phyloP scores from a whole-genome alignment of 192 early-diverging fungal species.

The Linnemannia zychae region DNA sequence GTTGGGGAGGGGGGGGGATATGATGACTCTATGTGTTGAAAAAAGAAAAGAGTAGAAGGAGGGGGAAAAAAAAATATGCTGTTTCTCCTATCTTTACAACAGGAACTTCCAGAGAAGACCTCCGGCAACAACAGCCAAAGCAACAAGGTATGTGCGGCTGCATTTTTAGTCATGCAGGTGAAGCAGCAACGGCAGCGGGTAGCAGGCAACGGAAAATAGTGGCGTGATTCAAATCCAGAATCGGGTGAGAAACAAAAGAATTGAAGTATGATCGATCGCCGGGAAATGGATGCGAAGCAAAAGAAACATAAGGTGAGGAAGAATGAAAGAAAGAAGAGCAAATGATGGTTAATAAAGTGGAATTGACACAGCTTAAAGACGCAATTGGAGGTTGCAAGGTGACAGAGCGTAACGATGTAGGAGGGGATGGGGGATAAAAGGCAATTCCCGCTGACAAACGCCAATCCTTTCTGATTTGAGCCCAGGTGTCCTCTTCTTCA shows the following conservation, averaged over 20 bases:
- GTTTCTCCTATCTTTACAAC: conserved; percentile 13
- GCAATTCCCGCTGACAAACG: conserved; percentile 9
- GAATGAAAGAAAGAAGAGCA: conserved; percentile 7
- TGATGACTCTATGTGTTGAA: background rate
- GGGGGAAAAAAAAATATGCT: background rate
- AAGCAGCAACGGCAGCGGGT: background rate
- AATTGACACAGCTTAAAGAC: background rate
- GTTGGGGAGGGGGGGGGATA: background rate
- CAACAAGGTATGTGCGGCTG: conserved; percentile 28
- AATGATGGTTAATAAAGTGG: conserved; percentile 17
- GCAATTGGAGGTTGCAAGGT: background rate
- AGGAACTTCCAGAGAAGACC: conserved; percentile 42
- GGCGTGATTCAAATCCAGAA: conserved; percentile 32
- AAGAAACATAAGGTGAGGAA: background rate
- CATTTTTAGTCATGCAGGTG: conserved; percentile 3
- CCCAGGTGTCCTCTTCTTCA: background rate
- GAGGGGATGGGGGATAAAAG: background rate
- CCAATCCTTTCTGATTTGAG: background rate
- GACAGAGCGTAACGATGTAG: background rate
- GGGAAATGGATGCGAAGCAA: background rate
- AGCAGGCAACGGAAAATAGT: background rate
- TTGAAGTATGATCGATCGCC: background rate
- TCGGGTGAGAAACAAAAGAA: background rate
- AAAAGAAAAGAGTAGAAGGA: background rate
- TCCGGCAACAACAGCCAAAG: conserved; percentile 28